phyloP scores from a whole-genome alignment of 1,284 basidiomycete genomes.

The Pseudozyma hubeiensis region DNA sequence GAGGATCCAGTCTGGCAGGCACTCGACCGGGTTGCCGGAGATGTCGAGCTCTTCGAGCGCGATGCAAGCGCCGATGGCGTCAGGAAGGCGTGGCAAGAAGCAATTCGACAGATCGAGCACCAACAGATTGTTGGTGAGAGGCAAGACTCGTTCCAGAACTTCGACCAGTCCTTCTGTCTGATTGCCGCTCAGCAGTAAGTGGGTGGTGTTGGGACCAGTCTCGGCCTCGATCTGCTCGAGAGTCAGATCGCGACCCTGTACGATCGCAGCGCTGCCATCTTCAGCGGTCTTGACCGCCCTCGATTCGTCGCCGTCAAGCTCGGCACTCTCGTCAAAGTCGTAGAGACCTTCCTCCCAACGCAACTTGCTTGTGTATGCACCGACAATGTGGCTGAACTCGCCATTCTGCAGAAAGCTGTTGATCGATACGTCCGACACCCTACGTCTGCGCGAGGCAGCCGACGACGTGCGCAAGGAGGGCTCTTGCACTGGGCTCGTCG shows the following conservation, averaged over 20 bases:
- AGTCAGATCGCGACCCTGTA: slow-evolving; percentile 33
- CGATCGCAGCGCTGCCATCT: slow-evolving; percentile 49
- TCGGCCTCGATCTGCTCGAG: slow-evolving; percentile 43
- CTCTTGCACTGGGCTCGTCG: slow-evolving; percentile 1
- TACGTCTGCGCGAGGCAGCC: slow-evolving; percentile 18
- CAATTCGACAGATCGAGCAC: slow-evolving; percentile 73
- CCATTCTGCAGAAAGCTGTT: slow-evolving; percentile 43
- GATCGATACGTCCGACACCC: slow-evolving; percentile 40
- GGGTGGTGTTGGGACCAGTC: slow-evolving; percentile 47
- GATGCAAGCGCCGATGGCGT: slow-evolving; percentile 79
- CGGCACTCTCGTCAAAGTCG: slow-evolving; percentile 45
- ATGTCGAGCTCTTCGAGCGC: slow-evolving; percentile 93
- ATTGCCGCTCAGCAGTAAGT: slow-evolving; percentile 45
- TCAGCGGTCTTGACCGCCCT: slow-evolving; percentile 43
- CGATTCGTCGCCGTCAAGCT: slow-evolving; percentile 42
- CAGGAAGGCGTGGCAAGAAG: slow-evolving; percentile 82
- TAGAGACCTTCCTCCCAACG: slow-evolving; percentile 50
- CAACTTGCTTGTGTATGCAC: slow-evolving; percentile 33
- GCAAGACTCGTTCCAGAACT: slow-evolving; percentile 45
- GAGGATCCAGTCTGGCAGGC: slow-evolving; percentile 74
- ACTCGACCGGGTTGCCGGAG: slow-evolving; percentile 83
- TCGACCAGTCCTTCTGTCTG: slow-evolving; percentile 18
- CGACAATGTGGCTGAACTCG: slow-evolving; percentile 47
- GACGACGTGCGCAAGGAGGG: slow-evolving; percentile 27
- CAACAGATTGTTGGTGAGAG: slow-evolving; percentile 43